Evolutionary conservation across 1,139 yeast species (phyloP), one percentile per base, ranked within the genome.

Genomic region (Debaryomyces nepalensis): DNA sequence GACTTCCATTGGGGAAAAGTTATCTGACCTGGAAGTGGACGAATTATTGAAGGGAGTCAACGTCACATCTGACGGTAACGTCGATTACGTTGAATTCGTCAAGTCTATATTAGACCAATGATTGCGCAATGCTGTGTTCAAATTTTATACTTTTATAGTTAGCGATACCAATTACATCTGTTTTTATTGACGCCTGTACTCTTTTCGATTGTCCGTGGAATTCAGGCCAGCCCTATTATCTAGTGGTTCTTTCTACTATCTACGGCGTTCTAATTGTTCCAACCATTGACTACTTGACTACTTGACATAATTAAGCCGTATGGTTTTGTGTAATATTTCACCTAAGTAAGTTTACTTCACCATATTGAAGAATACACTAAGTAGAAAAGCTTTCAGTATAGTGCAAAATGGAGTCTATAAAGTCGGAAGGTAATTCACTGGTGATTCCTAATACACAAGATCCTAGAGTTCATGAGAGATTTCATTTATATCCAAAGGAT

Each of bases 21-120:
- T 93, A 57, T 70, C 84, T 18, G 97, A 91, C 55, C 75, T 82
- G 38, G 99, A 93, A 68, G 98, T 93, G 38, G 97, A 93, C 58
- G 99, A 95, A 66, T 79, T 93, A 59, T 79, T 93, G 61, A 93
- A 93, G 71, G 98, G 98, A 48, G 96, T 95, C 50, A 87, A 87
- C 57, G 93, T 91, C 42, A 89, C 96, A 43, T 78, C 89, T 53
- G 98, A 93, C 50, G 97, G 97, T 44, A 88, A 88, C 58, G 96
- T 95, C 47, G 96, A 95, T 66, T 95, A 95, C 63, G 90, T 86
- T 44, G 95, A 90, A 64, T 93, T 93, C 66, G 97, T 91, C 57
- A 91, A 90, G 75, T 84, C 93, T 48, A 88, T 91, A 52, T 78
- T 91, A 62, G 95, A 96, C 58, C 97, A 90, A 70, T 90, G 73